Conservation (phyloP, 1,284 basidiomycete species). For the Ceratobasidium theobromae region DNA sequence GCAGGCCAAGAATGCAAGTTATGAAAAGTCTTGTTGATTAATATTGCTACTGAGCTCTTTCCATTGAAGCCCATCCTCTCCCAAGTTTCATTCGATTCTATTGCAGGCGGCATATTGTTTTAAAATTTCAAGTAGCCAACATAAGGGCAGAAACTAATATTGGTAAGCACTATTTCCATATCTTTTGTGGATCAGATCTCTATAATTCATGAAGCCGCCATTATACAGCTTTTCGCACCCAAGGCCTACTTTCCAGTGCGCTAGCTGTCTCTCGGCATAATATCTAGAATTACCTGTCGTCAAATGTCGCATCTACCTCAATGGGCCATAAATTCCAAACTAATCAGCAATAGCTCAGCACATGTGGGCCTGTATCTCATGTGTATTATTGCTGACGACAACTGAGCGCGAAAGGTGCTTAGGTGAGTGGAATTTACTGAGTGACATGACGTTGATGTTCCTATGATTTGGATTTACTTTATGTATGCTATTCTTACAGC, state of each 20-base stretch:
- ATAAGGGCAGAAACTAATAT: no score
- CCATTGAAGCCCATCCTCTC: no score
- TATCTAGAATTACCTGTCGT: neutral
- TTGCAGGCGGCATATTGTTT: neutral
- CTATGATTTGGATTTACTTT: neutral
- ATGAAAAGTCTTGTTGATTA: no score
- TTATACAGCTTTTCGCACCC: constrained; percentile 4
- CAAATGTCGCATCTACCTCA: neutral
- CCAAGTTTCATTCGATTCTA: neutral
- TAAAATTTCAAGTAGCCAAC: neutral
- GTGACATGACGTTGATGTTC: neutral
- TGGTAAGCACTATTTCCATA: neutral
- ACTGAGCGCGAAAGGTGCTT: constrained; percentile 1
- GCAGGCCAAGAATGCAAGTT: constrained; percentile 4
- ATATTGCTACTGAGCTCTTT: neutral
- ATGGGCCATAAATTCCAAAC: constrained; percentile 6
- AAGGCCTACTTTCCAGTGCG: neutral
- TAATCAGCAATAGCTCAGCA: neutral
- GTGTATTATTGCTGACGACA: constrained; percentile 17
- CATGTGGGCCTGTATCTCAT: constrained; percentile 9
- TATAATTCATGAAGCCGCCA: neutral
- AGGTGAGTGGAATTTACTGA: neutral
- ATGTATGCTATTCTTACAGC: neutral
- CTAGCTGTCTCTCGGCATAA: neutral
- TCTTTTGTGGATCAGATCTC: neutral